These are phyloP conservation scores for Cyberlindnera misumaiensis DNA, from an alignment of 805 yeast genomes.

Conservation along the genomic window DNA sequence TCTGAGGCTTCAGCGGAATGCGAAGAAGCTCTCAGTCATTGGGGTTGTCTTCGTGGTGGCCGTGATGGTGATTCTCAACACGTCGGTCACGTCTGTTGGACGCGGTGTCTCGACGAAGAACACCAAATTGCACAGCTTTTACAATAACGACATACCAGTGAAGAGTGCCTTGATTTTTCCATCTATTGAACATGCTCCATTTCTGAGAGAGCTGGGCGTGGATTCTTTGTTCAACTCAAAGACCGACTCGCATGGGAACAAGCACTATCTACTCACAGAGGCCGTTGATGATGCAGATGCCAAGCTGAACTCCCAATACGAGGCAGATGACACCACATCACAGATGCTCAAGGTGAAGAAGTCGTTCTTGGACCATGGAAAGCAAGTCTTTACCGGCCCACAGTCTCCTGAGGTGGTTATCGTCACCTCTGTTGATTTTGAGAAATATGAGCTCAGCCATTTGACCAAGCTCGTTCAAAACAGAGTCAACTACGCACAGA, in stretches of 20 bases:
- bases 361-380: slow-evolving; percentile 60
- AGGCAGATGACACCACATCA: slow-evolving; percentile 24
- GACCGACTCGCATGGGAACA: slow-evolving; percentile 38
- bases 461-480: slow-evolving; percentile 72
- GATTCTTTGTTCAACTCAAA: slow-evolving; percentile 43
- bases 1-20: slow-evolving; percentile 8
- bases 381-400: slow-evolving; percentile 36
- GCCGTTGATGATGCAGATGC: slow-evolving; percentile 33
- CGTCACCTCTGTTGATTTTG: slow-evolving; percentile 76
- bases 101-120: slow-evolving; percentile 1
- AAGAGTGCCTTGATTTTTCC: slow-evolving; percentile 57
- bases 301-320: slow-evolving; percentile 32
- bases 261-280: slow-evolving; percentile 26
- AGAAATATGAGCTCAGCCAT: slow-evolving; percentile 50
- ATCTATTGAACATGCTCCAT: slow-evolving; percentile 63
- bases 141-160: slow-evolving; percentile 39
- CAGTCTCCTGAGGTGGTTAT: slow-evolving; percentile 59
- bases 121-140: slow-evolving; percentile 37
- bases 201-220: slow-evolving; percentile 49
- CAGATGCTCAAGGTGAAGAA: slow-evolving; percentile 40
- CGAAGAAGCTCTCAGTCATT: slow-evolving; percentile 10
- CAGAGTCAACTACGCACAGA: slow-evolving; percentile 81
- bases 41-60: slow-evolving; percentile 3
- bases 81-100: not conserved
- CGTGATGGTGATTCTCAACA: slow-evolving; percentile 6